These are phyloP conservation scores for Theobroma cacao DNA, from an alignment of 345 rosid genomes.

Conservation along the genomic window DNA sequence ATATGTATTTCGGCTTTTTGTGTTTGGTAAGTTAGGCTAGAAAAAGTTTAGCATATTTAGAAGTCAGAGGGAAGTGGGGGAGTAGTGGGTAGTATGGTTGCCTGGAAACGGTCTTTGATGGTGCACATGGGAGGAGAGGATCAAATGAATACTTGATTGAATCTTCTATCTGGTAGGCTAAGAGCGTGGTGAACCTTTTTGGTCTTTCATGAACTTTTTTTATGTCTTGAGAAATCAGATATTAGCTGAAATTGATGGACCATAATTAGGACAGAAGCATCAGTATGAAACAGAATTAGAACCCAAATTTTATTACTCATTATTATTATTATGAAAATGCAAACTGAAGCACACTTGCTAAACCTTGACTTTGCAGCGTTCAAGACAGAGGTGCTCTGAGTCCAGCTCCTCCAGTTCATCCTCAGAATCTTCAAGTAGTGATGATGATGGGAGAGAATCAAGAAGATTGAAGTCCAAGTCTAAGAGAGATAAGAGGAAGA, in stretches of 20 bases:
- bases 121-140: background rate
- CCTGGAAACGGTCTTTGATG: background rate
- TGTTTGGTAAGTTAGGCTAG: background rate
- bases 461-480: constrained; percentile 84
- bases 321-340: background rate
- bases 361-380: constrained; percentile 52
- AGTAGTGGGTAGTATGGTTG: background rate
- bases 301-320: background rate
- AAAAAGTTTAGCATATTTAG: background rate
- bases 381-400: constrained; percentile 54
- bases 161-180: background rate
- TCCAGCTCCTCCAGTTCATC: constrained; percentile 63
- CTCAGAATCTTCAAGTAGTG: constrained; percentile 73
- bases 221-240: background rate
- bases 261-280: background rate
- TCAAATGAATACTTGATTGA: background rate
- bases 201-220: background rate
- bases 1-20: background rate
- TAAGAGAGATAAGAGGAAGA: constrained; percentile 70
- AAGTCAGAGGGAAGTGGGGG: background rate
- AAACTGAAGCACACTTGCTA: constrained; percentile 1
- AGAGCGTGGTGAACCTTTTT: background rate
- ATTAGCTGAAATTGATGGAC: background rate
- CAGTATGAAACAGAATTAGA: background rate
- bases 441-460: constrained; percentile 67